phyloP scores from a whole-genome alignment of 139 green algal species.

The Zygnema cylindricum region DNA sequence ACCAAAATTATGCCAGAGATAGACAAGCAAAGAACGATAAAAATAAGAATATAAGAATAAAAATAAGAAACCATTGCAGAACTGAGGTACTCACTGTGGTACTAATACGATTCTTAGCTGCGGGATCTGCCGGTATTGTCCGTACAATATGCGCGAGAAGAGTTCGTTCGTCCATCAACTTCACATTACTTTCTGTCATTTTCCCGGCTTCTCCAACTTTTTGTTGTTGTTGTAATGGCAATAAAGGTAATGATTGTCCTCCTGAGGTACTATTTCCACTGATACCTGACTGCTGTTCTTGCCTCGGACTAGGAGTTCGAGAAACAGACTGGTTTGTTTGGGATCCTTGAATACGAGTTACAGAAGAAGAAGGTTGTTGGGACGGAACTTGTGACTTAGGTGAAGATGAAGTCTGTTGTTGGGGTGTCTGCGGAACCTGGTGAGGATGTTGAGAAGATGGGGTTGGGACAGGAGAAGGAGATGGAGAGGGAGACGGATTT shows the following conservation, averaged over 20 bases:
- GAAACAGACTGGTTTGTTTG: neutral
- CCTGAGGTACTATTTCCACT: neutral
- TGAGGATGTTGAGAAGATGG: conserved; percentile 12
- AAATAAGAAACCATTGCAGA: too few relatives aligned
- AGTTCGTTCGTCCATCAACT: conserved; percentile 30
- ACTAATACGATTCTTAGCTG: conserved; percentile 18
- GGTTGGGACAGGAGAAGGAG: neutral
- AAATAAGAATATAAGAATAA: too few relatives aligned
- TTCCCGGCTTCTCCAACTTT: neutral
- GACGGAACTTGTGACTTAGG: too few relatives aligned
- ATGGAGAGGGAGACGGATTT: conserved; percentile 5
- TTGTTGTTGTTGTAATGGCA: neutral
- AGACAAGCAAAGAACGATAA: too few relatives aligned
- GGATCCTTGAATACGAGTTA: neutral
- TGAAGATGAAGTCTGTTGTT: neutral
- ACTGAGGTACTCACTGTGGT: conserved; percentile 15
- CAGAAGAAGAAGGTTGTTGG: neutral
- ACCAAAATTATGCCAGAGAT: too few relatives aligned
- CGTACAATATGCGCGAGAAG: conserved; percentile 35
- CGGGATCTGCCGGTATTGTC: neutral
- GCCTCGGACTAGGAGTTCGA: neutral
- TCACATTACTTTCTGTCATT: neutral
- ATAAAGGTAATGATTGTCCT: neutral
- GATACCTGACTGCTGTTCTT: neutral
- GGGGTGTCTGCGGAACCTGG: conserved; percentile 6